A percentile compares a stretch with the other conserved stretches of the same genome.
phyloP scores from a whole-genome alignment of 1,139 yeast genomes.

The Kodamaea derodonti region DNA sequence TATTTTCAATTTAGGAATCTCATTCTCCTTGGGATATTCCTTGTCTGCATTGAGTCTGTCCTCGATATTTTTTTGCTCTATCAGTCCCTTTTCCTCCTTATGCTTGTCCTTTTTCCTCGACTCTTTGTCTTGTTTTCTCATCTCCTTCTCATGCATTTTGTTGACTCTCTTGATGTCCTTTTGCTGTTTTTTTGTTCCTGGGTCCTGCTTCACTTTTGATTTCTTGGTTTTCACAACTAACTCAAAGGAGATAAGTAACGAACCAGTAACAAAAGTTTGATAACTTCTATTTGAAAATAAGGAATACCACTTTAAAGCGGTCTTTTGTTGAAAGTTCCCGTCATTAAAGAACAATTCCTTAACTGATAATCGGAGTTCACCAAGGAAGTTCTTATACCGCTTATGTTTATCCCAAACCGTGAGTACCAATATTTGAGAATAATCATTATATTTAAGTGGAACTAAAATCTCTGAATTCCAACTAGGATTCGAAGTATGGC shows the following conservation, averaged over 20 bases:
- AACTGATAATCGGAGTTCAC: constrained; percentile 51
- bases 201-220: too few relatives aligned
- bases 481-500: constrained; percentile 39
- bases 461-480: constrained; percentile 41
- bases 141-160: constrained; percentile 9
- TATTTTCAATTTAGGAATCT: constrained; percentile 12
- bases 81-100: constrained; percentile 7
- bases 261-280: constrained; percentile 55
- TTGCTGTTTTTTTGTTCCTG: background rate
- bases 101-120: constrained; percentile 5
- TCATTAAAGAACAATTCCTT: constrained; percentile 34
- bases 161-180: constrained; percentile 2
- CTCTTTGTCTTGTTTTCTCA: constrained; percentile 4
- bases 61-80: too few relatives aligned
- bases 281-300: constrained; percentile 44
- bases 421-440: constrained; percentile 28
- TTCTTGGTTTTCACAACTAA: constrained; percentile 26
- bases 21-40: background rate
- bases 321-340: constrained; percentile 16
- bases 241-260: constrained; percentile 49
- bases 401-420: constrained; percentile 47
- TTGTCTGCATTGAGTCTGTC: background rate
- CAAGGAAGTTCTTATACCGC: constrained; percentile 48
- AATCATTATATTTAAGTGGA: constrained; percentile 28
- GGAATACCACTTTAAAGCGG: constrained; percentile 48